Conservation (phyloP, 371 early-diverging fungal species). For the Mucor sp. region DNA sequence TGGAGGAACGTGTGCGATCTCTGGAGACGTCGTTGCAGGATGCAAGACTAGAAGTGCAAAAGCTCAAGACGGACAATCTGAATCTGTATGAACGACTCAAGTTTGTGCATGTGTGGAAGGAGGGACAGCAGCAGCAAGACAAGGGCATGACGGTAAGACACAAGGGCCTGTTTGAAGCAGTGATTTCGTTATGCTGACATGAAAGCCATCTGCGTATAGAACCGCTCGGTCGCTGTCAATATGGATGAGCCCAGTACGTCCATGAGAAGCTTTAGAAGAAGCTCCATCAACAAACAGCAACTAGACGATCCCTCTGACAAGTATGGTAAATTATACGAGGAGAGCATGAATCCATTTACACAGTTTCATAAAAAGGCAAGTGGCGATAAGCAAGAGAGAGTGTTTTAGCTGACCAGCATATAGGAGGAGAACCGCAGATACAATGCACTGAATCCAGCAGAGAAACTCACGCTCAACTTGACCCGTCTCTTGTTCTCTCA, state of each 20-base stretch:
- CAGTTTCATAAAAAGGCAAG: conserved; percentile 79
- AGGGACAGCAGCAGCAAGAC: conserved; percentile 33
- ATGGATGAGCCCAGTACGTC: conserved; percentile 16
- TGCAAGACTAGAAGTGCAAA: conserved; percentile 64
- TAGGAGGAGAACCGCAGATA: conserved; percentile 75
- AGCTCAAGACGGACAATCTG: conserved; percentile 77
- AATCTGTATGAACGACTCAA: conserved; percentile 86
- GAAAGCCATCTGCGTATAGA: neutral
- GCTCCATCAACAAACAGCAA: conserved; percentile 7
- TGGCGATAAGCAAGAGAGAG: conserved; percentile 16
- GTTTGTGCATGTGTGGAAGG: conserved; percentile 63
- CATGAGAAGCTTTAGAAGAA: conserved; percentile 18
- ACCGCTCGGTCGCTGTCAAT: conserved; percentile 23
- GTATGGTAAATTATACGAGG: conserved; percentile 82
- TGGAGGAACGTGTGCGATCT: conserved; percentile 73
- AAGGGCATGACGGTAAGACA: conserved; percentile 28
- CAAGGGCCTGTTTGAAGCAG: neutral
- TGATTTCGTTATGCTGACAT: neutral
- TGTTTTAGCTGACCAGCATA: neutral
- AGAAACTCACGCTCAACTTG: conserved; percentile 68
- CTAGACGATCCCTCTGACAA: conserved; percentile 60
- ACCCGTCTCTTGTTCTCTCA: conserved; percentile 73
- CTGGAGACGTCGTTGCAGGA: conserved; percentile 67
- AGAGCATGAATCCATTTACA: conserved; percentile 86
- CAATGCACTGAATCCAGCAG: conserved; percentile 75